Percentiles rank a stretch among this genome's conserved stretches.
Conservation (phyloP, 768 basidiomycete genomes). For the Russula griseocarnosa region DNA sequence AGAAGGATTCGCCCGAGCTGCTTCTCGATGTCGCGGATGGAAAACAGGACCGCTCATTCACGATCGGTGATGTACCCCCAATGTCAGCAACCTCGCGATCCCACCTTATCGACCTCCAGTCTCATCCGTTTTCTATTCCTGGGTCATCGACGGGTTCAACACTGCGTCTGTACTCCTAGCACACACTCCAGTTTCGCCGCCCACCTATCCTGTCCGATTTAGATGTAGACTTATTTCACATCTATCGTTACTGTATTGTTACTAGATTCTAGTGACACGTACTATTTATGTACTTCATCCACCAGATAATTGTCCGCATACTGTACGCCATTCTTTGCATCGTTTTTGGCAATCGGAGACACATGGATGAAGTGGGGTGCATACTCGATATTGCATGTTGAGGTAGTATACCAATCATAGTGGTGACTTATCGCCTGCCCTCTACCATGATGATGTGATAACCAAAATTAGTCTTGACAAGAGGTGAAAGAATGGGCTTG, state of each 20-base stretch:
- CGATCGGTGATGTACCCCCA: conserved; percentile 16
- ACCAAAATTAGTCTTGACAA: conserved; percentile 80
- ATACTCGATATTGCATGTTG: conserved; percentile 1
- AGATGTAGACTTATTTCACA: conserved; percentile 21
- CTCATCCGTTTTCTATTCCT: conserved; percentile 13
- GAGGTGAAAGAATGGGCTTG: conserved; percentile 64
- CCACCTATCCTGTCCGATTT: conserved; percentile 5
- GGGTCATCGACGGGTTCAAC: conserved; percentile 17
- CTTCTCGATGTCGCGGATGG: not conserved
- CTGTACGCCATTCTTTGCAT: conserved; percentile 20
- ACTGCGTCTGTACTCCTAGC: conserved; percentile 18
- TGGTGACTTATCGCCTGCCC: conserved; percentile 51
- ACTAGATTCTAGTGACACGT: conserved; percentile 21
- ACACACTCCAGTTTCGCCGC: not conserved
- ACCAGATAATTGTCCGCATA: conserved; percentile 23
- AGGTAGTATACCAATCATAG: not conserved
- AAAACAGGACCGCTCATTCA: conserved; percentile 14
- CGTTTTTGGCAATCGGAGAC: not conserved
- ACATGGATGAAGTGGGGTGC: not conserved
- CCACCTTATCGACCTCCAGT: conserved; percentile 18
- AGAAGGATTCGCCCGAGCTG: conserved; percentile 28
- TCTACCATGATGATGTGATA: conserved; percentile 94
- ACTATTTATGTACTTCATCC: conserved; percentile 26
- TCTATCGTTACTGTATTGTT: conserved; percentile 25
- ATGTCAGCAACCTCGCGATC: conserved; percentile 25